Conservation (phyloP, 352 stramenopile genomes). For the Pilasporangium apinafurcum region DNA sequence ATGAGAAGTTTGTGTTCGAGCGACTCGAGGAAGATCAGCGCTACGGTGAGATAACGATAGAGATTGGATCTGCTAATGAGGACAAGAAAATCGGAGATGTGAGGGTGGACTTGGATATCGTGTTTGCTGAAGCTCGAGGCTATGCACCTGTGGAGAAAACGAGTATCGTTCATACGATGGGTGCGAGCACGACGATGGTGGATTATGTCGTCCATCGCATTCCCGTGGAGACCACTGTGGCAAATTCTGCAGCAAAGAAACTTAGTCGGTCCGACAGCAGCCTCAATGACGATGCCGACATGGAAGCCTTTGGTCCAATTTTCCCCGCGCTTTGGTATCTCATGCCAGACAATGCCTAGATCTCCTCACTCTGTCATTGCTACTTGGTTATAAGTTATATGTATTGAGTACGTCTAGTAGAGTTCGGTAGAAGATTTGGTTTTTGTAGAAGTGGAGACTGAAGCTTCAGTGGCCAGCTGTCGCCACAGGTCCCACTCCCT, state of each 20-base stretch:
- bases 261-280: slow-evolving; percentile 21
- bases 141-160: no score
- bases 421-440: no score
- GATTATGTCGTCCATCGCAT: slow-evolving; percentile 39
- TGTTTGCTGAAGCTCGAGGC: slow-evolving; percentile 12
- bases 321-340: slow-evolving; percentile 49
- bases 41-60: slow-evolving; percentile 24
- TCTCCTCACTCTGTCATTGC: no score
- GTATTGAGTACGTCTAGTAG: no score
- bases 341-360: no score
- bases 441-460: no score
- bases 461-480: no score
- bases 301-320: slow-evolving; percentile 32
- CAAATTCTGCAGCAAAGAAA: slow-evolving; percentile 13
- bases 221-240: slow-evolving; percentile 18
- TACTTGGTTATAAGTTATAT: no score
- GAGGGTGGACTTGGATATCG: slow-evolving; percentile 23
- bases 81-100: slow-evolving; percentile 22
- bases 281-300: slow-evolving; percentile 41
- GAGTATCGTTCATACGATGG: slow-evolving; percentile 3
- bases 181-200: slow-evolving; percentile 12
- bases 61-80: slow-evolving; percentile 11
- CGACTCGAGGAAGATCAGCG: slow-evolving; percentile 17
- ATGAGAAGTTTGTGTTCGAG: slow-evolving; percentile 41
- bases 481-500: no score